A percentile compares a stretch with the other conserved stretches of the same genome.
Evolutionary conservation across 1,284 basidiomycete genomes (phyloP).

Genomic region (Trichosporon sp.): DNA sequence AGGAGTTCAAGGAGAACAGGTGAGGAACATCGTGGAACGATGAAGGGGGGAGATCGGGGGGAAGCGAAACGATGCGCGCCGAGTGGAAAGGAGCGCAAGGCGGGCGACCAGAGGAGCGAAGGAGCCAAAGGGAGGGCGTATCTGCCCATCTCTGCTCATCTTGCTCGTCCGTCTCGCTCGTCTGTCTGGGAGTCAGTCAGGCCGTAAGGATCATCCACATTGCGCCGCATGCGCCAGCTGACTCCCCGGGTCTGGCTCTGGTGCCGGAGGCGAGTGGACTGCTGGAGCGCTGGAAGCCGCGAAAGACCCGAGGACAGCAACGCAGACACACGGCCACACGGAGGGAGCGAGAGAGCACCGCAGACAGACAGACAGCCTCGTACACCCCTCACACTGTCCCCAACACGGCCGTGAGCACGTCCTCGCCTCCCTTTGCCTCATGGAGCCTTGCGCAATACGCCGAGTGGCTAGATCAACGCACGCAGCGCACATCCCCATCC

Average conservation of each 20-base stretch:
- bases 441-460: not conserved
- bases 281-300: too few species aligned
- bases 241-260: too few species aligned
- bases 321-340: too few species aligned
- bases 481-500: not conserved
- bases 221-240: too few species aligned
- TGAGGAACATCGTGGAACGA: not conserved
- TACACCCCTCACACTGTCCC: not conserved
- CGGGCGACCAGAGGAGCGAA: not conserved
- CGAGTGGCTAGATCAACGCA: conserved; percentile 13
- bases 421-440: not conserved
- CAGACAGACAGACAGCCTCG: not conserved
- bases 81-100: conserved; percentile 13
- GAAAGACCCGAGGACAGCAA: too few species aligned
- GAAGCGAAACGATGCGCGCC: conserved; percentile 5
- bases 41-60: not conserved
- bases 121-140: conserved; percentile 10
- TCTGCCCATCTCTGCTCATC: not conserved
- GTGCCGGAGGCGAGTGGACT: too few species aligned
- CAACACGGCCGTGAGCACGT: not conserved
- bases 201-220: too few species aligned
- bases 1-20: not conserved
- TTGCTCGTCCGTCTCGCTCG: not conserved
- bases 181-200: not conserved
- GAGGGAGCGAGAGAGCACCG: not conserved